These are phyloP conservation scores for Castanea mollissima DNA, from an alignment of 306 rosid genomes.

Conservation along the genomic window DNA sequence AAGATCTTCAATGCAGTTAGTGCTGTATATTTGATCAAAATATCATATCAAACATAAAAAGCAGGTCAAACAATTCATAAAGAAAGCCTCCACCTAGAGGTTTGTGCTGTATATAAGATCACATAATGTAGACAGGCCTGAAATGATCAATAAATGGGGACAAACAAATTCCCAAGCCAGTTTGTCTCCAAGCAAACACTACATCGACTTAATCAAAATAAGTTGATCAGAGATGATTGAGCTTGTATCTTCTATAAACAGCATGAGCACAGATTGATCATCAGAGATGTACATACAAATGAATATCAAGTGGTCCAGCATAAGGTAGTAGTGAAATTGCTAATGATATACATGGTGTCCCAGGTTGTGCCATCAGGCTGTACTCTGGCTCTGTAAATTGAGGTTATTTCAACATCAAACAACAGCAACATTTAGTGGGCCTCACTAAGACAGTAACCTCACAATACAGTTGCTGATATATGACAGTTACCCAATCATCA, in stretches of 20 bases:
- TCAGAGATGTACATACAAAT: background rate
- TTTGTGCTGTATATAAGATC: background rate
- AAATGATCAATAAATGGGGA: background rate
- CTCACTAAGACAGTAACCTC: background rate
- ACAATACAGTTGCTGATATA: background rate
- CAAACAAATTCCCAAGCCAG: background rate
- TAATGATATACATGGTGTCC: background rate
- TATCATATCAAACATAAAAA: background rate
- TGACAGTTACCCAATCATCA: background rate
- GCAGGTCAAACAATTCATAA: background rate
- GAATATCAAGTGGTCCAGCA: background rate
- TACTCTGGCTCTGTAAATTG: background rate
- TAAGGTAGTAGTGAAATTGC: background rate
- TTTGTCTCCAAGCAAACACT: background rate
- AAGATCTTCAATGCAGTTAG: no score
- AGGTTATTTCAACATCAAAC: background rate
- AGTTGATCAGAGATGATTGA: background rate
- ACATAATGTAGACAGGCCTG: background rate
- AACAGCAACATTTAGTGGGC: background rate
- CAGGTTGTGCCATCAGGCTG: background rate
- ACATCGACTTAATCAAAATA: background rate
- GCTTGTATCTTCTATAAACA: background rate
- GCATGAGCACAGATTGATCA: background rate
- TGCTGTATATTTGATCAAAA: no score
- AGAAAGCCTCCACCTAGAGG: background rate